Percentiles rank a stretch among this genome's conserved stretches.
Evolutionary conservation across 108 stramenopile species (phyloP).

Genomic region (Poteriospumella lacustris): DNA sequence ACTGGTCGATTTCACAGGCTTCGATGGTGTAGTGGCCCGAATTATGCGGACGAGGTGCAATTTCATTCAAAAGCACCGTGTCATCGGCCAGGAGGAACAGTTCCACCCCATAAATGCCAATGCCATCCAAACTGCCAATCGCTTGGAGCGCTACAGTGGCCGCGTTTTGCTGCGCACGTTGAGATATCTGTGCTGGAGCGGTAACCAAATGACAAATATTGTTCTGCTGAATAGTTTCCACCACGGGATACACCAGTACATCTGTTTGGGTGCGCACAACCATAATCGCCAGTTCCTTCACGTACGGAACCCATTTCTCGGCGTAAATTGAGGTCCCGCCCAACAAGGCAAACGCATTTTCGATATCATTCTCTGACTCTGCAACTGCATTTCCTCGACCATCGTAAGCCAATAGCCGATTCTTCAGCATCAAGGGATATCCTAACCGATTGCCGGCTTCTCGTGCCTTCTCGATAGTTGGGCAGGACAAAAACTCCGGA

Average conservation of each 20-base stretch:
- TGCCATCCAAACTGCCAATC: constrained; percentile 65
- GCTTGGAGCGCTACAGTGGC: constrained; percentile 65
- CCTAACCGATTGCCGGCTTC: constrained; percentile 66
- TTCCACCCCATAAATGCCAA: constrained; percentile 94
- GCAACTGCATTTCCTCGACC: constrained; percentile 87
- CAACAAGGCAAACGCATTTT: constrained; percentile 31
- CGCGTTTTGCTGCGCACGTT: constrained; percentile 39
- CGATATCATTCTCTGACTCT: constrained; percentile 26
- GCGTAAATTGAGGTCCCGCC: constrained; percentile 69
- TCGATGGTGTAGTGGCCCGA: constrained; percentile 99
- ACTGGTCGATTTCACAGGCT: constrained; percentile 87
- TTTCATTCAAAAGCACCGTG: constrained; percentile 83
- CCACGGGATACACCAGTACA: constrained; percentile 79
- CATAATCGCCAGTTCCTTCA: constrained; percentile 91
- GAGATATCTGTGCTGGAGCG: constrained; percentile 61
- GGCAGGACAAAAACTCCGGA: constrained; percentile 46
- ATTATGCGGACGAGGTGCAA: constrained; percentile 93
- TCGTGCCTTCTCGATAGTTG: constrained; percentile 57
- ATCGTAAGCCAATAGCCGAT: constrained; percentile 86
- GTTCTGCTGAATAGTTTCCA: constrained; percentile 90
- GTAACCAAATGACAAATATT: constrained; percentile 88
- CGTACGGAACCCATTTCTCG: constrained; percentile 88
- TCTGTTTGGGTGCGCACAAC: constrained; percentile 71
- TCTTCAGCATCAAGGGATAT: constrained; percentile 91
- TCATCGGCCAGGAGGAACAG: constrained; percentile 67